Evolutionary conservation across 768 basidiomycete genomes (phyloP), one percentile per base, ranked within the genome.

Genomic region (Termitomyces sp.): DNA sequence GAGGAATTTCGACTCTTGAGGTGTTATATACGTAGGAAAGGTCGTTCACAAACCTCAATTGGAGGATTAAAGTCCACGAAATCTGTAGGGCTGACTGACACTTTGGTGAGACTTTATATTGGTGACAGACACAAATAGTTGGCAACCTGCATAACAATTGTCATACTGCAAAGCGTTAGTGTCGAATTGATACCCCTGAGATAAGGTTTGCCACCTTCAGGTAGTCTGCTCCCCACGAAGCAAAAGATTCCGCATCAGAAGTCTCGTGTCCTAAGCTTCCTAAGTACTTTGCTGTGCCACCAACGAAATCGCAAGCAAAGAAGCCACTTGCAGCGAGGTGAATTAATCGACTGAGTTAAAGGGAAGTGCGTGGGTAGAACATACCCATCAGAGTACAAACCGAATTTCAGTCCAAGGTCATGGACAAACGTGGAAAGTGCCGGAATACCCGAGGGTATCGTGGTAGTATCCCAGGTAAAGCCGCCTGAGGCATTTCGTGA

Each of bases 321-420:
- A 69, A 67, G 14, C 78, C 78, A 36, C 78, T 38, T n/a, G 30
- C 53, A 33, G 43, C 46, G 13, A 20, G 4, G 35, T 50, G 47
- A 30, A 51, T 45, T 13, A 28, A 7, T 32, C 24, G 32, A 45
- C 13, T 26, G 35, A 24, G 8, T 24, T 3, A 32, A 22, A 26
- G 16, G 13, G 42, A 33, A n/a, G 24, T 30, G 45, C 56, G 32
- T 14, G 10, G 42, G 45, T 4, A 51, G 14, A 12, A 53, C 69
- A 33, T 64, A 75, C 76, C 69, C 75, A 44, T 68, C 62, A 58
- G 90, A 90, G 80, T 72, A 79, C 80, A 70, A 83, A 74, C 67
- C 90, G 85, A 73, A 91, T 80, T 61, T 85, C 81, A 68, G 85
- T 8, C 75, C 76, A 32, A 73, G 63, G 46, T 63, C 65, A 56